Evolutionary conservation across 2,329 filamentous ascomycete species (phyloP).

Genomic region (Pseudogymnoascus sp.): DNA sequence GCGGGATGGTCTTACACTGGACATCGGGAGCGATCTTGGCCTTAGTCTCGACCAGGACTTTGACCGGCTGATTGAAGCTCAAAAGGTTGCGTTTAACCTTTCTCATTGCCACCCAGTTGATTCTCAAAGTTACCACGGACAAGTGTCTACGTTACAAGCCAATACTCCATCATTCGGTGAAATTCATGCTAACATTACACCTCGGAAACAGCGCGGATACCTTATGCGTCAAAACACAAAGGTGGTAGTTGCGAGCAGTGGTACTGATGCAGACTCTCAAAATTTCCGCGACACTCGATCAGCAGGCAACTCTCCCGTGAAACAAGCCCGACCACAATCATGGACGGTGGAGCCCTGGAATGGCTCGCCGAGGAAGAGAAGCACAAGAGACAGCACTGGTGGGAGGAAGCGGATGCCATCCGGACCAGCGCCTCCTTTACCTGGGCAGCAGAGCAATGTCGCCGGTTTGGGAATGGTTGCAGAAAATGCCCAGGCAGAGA

Average conservation of each 20-base stretch:
- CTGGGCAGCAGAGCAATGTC: conserved; percentile 75
- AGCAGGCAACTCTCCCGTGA: conserved; percentile 59
- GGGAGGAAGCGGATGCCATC: conserved; percentile 31
- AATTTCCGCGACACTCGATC: conserved; percentile 47
- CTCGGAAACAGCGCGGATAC: conserved; percentile 80
- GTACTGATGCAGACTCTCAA: conserved; percentile 50
- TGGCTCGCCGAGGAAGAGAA: conserved; percentile 60
- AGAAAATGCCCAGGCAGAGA: conserved; percentile 52
- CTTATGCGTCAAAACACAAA: conserved; percentile 98
- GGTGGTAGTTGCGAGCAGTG: conserved; percentile 77
- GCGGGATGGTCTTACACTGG: conserved; percentile 72
- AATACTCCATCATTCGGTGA: background rate
- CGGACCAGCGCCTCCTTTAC: conserved; percentile 70
- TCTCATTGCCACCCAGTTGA: conserved; percentile 22
- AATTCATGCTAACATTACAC: conserved; percentile 52
- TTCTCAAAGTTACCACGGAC: conserved; percentile 30
- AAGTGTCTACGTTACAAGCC: conserved; percentile 34
- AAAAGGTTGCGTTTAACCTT: conserved; percentile 70
- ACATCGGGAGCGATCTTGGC: conserved; percentile 53
- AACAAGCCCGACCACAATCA: conserved; percentile 74
- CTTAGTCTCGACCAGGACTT: conserved; percentile 88
- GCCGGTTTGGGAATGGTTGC: conserved; percentile 52
- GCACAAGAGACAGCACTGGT: conserved; percentile 49
- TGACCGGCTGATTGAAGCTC: conserved; percentile 85
- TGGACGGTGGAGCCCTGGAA: conserved; percentile 99